Percentiles rank a stretch among this genome's conserved stretches.
phyloP scores from a whole-genome alignment of 495 filamentous ascomycete genomes.

The Margaritispora aquatica region DNA sequence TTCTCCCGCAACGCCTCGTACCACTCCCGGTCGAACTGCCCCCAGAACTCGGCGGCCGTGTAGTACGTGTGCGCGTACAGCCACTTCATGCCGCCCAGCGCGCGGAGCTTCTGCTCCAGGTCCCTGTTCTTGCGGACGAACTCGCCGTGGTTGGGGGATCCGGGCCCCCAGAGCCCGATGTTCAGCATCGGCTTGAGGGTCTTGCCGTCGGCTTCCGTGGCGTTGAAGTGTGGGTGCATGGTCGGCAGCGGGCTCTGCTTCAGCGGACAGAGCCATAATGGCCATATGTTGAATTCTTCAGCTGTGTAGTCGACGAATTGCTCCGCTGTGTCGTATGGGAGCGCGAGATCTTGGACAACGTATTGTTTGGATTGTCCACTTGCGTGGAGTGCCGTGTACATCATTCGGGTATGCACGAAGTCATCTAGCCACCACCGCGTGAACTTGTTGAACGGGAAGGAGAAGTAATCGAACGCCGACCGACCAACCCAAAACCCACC shows the following conservation, averaged over 20 bases:
- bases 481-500: constrained; percentile 54
- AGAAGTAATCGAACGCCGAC: constrained; percentile 50
- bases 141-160: constrained; percentile 30
- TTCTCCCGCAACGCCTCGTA: constrained; percentile 47
- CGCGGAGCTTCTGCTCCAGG: constrained; percentile 56
- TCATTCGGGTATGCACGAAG: constrained; percentile 58
- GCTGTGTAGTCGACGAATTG: constrained; percentile 47
- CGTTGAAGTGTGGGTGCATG: constrained; percentile 37
- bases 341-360: constrained; percentile 51
- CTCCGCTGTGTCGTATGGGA: constrained; percentile 44
- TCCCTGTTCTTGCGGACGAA: constrained; percentile 54
- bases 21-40: constrained; percentile 40
- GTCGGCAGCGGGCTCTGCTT: constrained; percentile 23
- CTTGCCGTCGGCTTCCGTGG: constrained; percentile 17
- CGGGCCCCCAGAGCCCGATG: constrained; percentile 50
- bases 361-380: constrained; percentile 46
- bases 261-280: constrained; percentile 55
- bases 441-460: constrained; percentile 47
- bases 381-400: constrained; percentile 55
- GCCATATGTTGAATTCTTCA: constrained; percentile 43
- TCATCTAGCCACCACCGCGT: constrained; percentile 55
- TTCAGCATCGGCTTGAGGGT: constrained; percentile 24
- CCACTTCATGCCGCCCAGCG: constrained; percentile 62
- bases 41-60: constrained; percentile 46
- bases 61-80: constrained; percentile 58